Percentiles rank a stretch among this genome's conserved stretches.
These are phyloP conservation scores for Quercus engelmannii DNA, from an alignment of 306 rosid genomes.

Conservation along the genomic window DNA sequence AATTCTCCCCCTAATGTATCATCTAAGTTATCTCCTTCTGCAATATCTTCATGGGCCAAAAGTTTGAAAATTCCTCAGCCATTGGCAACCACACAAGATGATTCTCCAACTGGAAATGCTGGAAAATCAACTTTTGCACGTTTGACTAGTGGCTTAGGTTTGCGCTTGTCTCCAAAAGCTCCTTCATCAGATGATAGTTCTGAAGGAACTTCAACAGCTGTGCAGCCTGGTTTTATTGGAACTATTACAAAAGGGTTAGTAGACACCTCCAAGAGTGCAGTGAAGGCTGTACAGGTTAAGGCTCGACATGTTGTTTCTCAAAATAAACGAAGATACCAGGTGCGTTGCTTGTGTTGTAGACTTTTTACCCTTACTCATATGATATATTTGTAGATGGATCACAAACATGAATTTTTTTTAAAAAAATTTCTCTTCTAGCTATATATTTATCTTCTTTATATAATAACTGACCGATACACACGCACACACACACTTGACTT, in stretches of 20 bases:
- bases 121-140: constrained; percentile 83
- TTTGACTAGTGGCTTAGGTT: constrained; percentile 77
- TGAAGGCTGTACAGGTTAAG: constrained; percentile 97
- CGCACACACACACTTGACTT: not conserved
- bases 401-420: not conserved
- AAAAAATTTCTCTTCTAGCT: not conserved
- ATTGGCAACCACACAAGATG: constrained; percentile 60
- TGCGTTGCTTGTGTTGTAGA: constrained; percentile 24
- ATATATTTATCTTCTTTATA: not conserved
- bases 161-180: constrained; percentile 86
- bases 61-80: constrained; percentile 76
- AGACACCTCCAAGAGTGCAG: constrained; percentile 88
- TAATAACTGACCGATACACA: not conserved
- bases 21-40: constrained; percentile 50
- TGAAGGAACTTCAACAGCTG: constrained; percentile 39
- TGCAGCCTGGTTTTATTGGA: constrained; percentile 77
- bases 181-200: constrained; percentile 44
- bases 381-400: not conserved
- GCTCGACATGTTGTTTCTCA: constrained; percentile 98
- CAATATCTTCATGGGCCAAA: constrained; percentile 86
- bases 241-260: constrained; percentile 78
- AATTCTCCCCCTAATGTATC: constrained; percentile 42
- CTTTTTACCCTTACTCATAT: not conserved
- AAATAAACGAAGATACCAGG: constrained; percentile 98
- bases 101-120: constrained; percentile 51